A percentile compares a stretch with the other conserved stretches of the same genome.
Conservation (phyloP, 2,329 filamentous ascomycete species). For the Colletotrichum gigasporum region DNA sequence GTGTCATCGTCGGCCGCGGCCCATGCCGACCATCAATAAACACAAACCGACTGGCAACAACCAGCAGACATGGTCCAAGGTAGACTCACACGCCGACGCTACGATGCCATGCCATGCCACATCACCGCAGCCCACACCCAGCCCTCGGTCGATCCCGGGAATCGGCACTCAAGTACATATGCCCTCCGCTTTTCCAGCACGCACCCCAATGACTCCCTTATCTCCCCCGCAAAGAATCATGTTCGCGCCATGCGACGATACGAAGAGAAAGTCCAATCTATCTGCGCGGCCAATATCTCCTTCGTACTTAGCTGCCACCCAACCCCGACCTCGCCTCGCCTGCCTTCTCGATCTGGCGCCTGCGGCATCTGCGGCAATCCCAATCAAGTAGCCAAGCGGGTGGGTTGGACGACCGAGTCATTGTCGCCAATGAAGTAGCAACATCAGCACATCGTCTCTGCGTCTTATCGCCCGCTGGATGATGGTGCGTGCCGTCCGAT, state of each 20-base stretch:
- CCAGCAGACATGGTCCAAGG: not conserved
- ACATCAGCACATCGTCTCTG: not conserved
- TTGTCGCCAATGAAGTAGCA: not conserved
- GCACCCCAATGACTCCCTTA: not conserved
- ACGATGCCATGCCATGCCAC: not conserved
- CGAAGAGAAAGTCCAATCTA: not conserved
- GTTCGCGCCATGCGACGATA: not conserved
- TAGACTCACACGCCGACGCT: not conserved
- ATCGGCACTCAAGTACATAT: not conserved
- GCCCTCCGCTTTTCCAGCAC: no score
- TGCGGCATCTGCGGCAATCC: conserved; percentile 6
- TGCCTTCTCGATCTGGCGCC: not conserved
- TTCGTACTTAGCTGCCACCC: not conserved
- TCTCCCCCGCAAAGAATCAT: not conserved
- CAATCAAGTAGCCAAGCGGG: conserved; percentile 1
- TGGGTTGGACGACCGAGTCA: not conserved
- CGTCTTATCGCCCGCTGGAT: not conserved
- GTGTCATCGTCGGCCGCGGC: not conserved
- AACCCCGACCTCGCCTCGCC: not conserved
- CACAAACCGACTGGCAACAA: not conserved
- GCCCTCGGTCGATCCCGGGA: conserved; percentile 2
- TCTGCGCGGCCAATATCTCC: not conserved
- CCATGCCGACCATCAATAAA: not conserved
- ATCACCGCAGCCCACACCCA: not conserved
- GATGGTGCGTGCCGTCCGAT: not conserved